Conservation (phyloP, 345 rosid genomes). For the Nephelium lappaceum region DNA sequence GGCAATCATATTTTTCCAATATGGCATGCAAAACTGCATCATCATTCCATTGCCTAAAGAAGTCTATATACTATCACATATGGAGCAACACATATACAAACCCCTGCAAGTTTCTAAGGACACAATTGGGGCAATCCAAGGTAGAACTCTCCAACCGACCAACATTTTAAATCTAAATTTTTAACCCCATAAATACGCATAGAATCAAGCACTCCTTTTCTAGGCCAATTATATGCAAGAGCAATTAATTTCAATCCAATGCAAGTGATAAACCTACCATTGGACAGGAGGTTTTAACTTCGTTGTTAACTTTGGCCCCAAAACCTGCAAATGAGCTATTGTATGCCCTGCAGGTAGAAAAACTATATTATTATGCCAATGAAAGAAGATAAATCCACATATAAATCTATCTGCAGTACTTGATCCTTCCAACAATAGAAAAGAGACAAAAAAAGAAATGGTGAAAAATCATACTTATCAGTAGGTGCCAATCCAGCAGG, state of each 20-base stretch:
- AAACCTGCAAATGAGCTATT: slow-evolving; percentile 16
- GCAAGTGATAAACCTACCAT: slow-evolving; percentile 24
- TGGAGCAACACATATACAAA: not conserved
- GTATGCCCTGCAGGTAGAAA: slow-evolving; percentile 22
- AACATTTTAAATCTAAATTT: not conserved
- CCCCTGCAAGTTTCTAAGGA: not conserved
- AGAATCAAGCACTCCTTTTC: not conserved
- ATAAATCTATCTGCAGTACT: not conserved
- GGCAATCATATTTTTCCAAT: not conserved
- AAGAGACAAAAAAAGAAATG: not conserved
- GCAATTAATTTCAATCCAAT: not conserved
- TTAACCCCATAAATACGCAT: not conserved
- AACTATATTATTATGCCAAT: not conserved
- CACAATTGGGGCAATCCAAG: not conserved
- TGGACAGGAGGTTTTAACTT: slow-evolving; percentile 7
- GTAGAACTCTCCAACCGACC: not conserved
- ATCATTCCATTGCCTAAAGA: not conserved
- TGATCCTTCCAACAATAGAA: not conserved
- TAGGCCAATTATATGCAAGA: not conserved
- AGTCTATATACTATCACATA: not conserved
- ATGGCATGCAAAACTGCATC: not conserved
- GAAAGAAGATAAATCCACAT: not conserved
- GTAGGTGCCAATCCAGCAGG: slow-evolving; percentile 38
- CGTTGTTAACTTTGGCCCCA: slow-evolving; percentile 2
- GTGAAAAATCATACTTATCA: slow-evolving; percentile 24